Percentiles rank a stretch among this genome's conserved stretches.
phyloP scores from a whole-genome alignment of 2,329 filamentous ascomycete species.

The Phialocephala subalpina region DNA sequence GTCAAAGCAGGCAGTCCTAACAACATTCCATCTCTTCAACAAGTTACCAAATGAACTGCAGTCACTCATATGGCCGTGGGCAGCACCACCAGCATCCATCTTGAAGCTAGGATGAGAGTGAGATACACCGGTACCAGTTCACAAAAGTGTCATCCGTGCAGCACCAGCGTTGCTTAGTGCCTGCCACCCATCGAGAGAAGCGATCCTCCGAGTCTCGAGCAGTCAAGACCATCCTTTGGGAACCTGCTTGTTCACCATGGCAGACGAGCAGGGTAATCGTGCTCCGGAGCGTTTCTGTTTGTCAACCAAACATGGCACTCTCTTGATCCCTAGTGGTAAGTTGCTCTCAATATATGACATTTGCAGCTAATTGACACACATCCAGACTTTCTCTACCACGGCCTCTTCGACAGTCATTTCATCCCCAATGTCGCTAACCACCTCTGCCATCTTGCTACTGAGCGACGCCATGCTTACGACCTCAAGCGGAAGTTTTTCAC shows the following conservation, averaged over 20 bases:
- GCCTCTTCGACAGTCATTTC: not conserved
- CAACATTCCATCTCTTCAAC: not conserved
- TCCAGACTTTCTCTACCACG: slow-evolving; percentile 7
- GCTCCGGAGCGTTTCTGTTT: not conserved
- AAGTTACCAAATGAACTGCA: not conserved
- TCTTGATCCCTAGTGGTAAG: not conserved
- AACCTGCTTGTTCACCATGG: not conserved
- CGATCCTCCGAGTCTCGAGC: not conserved
- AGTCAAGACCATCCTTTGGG: not conserved
- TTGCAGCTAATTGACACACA: not conserved
- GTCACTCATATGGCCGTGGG: not conserved
- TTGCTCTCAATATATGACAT: not conserved
- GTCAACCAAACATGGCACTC: not conserved
- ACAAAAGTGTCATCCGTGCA: not conserved
- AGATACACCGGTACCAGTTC: not conserved
- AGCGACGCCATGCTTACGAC: not conserved
- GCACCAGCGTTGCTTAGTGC: not conserved
- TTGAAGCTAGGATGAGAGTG: not conserved
- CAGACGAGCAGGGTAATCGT: not conserved
- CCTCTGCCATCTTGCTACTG: not conserved
- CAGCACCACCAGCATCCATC: not conserved
- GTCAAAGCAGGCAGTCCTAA: not conserved
- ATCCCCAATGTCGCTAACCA: not conserved
- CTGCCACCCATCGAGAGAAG: not conserved
- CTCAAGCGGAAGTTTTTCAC: not conserved